Percentiles rank a stretch among this genome's conserved stretches.
These are phyloP conservation scores for Alternaria postmessia DNA, from an alignment of 2,329 filamentous ascomycete species.

Conservation along the genomic window DNA sequence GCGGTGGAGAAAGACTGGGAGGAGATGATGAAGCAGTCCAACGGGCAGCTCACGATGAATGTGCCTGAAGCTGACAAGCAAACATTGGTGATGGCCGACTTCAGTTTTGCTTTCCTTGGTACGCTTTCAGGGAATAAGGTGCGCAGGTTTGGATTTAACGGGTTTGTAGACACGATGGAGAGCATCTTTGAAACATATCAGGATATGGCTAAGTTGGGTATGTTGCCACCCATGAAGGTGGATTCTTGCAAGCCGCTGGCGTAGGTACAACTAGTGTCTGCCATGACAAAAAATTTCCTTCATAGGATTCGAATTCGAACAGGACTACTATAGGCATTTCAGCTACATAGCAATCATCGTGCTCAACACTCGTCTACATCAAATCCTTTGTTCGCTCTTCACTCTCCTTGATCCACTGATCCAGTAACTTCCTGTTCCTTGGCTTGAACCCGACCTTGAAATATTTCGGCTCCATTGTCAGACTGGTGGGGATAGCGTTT, in stretches of 20 bases:
- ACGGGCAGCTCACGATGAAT: constrained; percentile 13
- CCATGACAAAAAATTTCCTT: background rate
- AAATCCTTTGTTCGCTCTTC: constrained; percentile 57
- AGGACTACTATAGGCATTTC: background rate
- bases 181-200: constrained; percentile 24
- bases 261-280: background rate
- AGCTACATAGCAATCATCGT: background rate
- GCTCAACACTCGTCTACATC: constrained; percentile 23
- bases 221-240: constrained; percentile 18
- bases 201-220: constrained; percentile 19
- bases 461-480: constrained; percentile 61
- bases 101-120: constrained; percentile 8
- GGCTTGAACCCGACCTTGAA: constrained; percentile 60
- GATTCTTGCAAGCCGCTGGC: constrained; percentile 9
- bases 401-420: constrained; percentile 58
- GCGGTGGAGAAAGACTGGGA: constrained; percentile 2
- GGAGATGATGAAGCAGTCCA: constrained; percentile 17
- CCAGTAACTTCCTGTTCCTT: constrained; percentile 52
- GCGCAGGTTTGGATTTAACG: constrained; percentile 19
- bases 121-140: constrained; percentile 17
- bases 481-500: constrained; percentile 57
- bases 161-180: constrained; percentile 20
- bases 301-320: background rate
- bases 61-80: constrained; percentile 6
- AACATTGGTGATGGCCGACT: constrained; percentile 15